Conservation (phyloP, 1,139 yeast species). For the Protomyces inouyei region DNA sequence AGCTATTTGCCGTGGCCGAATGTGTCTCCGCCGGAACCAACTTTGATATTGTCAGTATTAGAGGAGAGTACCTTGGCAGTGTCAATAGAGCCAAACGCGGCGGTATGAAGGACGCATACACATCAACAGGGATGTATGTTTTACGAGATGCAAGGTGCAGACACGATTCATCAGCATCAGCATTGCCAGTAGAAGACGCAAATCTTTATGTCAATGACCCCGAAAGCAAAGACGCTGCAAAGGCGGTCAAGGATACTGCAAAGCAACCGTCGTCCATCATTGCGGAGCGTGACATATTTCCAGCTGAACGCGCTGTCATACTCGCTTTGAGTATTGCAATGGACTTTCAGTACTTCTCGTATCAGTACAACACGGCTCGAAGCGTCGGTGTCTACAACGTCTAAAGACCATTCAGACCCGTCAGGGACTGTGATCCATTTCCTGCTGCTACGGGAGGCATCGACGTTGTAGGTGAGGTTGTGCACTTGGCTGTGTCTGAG, state of each 20-base stretch:
- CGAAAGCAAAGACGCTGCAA: neutral
- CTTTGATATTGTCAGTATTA: slow-evolving; percentile 64
- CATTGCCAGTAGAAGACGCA: no score
- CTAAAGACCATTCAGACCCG: no score
- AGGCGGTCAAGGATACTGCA: slow-evolving; percentile 43
- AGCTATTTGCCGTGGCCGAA: slow-evolving; percentile 78
- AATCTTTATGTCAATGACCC: neutral
- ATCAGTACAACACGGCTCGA: slow-evolving; percentile 37
- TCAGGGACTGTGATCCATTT: no score
- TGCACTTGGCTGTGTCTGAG: no score
- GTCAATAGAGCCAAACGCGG: slow-evolving; percentile 96
- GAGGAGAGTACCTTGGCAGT: slow-evolving; percentile 59
- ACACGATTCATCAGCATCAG: neutral
- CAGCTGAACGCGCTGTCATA: slow-evolving; percentile 80
- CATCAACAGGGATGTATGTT: slow-evolving; percentile 90
- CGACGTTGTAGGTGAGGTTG: no score
- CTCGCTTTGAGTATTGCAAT: slow-evolving; percentile 84
- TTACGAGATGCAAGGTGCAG: slow-evolving; percentile 44
- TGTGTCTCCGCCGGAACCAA: slow-evolving; percentile 82
- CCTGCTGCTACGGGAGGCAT: no score
- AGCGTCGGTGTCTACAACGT: no score
- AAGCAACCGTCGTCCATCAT: slow-evolving; percentile 27
- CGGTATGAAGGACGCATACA: slow-evolving; percentile 80
- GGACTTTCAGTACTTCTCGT: slow-evolving; percentile 89
- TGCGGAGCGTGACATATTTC: slow-evolving; percentile 43